A percentile compares a stretch with the other conserved stretches of the same genome.
These are phyloP conservation scores for Gentiana macrophylla DNA, from an alignment of 257 asterid species.

Conservation along the genomic window DNA sequence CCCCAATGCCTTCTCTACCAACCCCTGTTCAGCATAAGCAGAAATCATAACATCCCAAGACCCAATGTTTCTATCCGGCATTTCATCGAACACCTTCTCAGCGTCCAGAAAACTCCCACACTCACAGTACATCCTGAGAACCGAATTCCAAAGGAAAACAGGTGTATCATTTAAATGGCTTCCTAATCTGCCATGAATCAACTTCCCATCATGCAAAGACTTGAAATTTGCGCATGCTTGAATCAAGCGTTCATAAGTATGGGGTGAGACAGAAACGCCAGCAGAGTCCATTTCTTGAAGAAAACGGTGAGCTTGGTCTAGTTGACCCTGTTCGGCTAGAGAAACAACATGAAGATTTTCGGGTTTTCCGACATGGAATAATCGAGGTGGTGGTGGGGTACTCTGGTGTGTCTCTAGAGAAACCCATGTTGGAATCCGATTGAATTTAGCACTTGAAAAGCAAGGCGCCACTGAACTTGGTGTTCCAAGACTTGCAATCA, in stretches of 20 bases:
- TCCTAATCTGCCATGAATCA: conserved; percentile 19
- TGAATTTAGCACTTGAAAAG: conserved; percentile 22
- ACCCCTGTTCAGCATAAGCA: conserved; percentile 33
- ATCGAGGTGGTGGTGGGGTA: conserved; percentile 7
- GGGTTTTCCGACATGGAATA: conserved; percentile 17
- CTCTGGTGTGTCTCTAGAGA: conserved; percentile 24
- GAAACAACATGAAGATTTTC: conserved; percentile 41
- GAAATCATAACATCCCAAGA: conserved; percentile 36
- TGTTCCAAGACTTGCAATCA: neutral
- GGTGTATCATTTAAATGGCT: conserved; percentile 15
- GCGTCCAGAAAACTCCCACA: conserved; percentile 34
- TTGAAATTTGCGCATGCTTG: conserved; percentile 27
- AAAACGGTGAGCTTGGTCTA: conserved; percentile 38
- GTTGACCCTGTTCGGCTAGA: conserved; percentile 40
- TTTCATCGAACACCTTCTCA: conserved; percentile 35
- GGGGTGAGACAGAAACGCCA: conserved; percentile 24
- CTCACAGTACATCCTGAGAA: conserved; percentile 27
- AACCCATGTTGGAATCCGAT: conserved; percentile 33
- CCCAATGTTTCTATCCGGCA: conserved; percentile 22
- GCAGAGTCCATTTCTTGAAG: conserved; percentile 36
- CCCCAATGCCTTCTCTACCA: conserved; percentile 17
- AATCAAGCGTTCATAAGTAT: conserved; percentile 34
- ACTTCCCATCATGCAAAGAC: conserved; percentile 27
- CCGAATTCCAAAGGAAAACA: conserved; percentile 17
- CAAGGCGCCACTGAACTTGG: conserved; percentile 1